Percentiles rank a stretch among this genome's conserved stretches.
phyloP scores from a whole-genome alignment of 2,329 filamentous ascomycete species.

The Epichloe festucae region DNA sequence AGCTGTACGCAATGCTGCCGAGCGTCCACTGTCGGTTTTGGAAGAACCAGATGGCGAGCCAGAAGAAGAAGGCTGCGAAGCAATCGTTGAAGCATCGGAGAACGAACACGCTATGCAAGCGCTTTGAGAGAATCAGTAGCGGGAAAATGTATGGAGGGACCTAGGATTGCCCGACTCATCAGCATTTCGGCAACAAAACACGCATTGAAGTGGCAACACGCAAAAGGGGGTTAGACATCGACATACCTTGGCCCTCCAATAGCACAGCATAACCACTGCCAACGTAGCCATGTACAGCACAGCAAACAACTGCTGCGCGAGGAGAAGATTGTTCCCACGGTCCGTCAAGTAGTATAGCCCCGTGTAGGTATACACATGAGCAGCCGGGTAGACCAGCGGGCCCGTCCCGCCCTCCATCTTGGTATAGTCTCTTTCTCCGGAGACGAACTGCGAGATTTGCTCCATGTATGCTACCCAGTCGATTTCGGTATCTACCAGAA shows the following conservation, averaged over 20 bases:
- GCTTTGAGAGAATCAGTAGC: slow-evolving; percentile 76
- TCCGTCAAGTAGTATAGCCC: slow-evolving; percentile 66
- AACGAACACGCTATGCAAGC: slow-evolving; percentile 86
- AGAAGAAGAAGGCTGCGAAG: slow-evolving; percentile 74
- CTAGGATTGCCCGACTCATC: slow-evolving; percentile 23
- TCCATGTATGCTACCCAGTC: slow-evolving; percentile 98
- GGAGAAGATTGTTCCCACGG: slow-evolving; percentile 58
- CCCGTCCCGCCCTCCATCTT: slow-evolving; percentile 79
- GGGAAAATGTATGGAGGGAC: slow-evolving; percentile 79
- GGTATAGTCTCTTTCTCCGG: slow-evolving; percentile 80
- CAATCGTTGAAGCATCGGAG: slow-evolving; percentile 94
- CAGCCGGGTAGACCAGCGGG: slow-evolving; percentile 87
- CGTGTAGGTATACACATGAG: slow-evolving; percentile 85
- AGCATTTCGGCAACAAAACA: neutral
- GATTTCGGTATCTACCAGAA: slow-evolving; percentile 73
- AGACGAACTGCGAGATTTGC: slow-evolving; percentile 66
- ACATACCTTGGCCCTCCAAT: slow-evolving; percentile 55
- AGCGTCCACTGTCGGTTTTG: slow-evolving; percentile 63
- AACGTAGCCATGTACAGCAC: slow-evolving; percentile 66
- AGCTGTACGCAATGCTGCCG: slow-evolving; percentile 60
- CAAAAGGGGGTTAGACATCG: neutral
- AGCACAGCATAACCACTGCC: slow-evolving; percentile 68
- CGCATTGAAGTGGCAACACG: neutral
- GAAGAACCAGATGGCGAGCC: slow-evolving; percentile 64
- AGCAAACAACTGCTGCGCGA: slow-evolving; percentile 77